Conservation (phyloP, 805 yeast species). For the Schwanniomyces polymorphus region DNA sequence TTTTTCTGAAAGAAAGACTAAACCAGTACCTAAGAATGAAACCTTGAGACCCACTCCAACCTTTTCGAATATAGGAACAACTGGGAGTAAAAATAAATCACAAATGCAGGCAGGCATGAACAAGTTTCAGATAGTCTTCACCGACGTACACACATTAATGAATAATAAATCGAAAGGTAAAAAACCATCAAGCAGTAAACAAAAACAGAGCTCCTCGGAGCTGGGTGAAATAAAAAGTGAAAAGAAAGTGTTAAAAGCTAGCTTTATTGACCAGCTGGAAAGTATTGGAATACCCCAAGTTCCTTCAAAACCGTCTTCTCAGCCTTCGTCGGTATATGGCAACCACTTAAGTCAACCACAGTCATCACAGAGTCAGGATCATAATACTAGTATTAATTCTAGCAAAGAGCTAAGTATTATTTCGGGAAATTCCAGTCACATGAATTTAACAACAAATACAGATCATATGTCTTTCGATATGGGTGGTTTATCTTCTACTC, state of each 20-base stretch:
- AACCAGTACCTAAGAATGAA: slow-evolving; percentile 2
- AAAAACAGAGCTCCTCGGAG: background rate
- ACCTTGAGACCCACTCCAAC: background rate
- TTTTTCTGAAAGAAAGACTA: slow-evolving; percentile 26
- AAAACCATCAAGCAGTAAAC: slow-evolving; percentile 1
- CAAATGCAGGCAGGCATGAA: slow-evolving; percentile 42
- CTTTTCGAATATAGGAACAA: slow-evolving; percentile 6
- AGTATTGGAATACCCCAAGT: background rate
- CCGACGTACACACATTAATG: slow-evolving; percentile 36
- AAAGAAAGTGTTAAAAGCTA: background rate
- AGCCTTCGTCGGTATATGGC: slow-evolving; percentile 1
- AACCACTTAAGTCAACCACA: slow-evolving; percentile 1
- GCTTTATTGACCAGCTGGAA: background rate
- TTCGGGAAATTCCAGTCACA: slow-evolving; percentile 24
- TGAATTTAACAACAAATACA: slow-evolving; percentile 29
- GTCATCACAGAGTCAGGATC: slow-evolving; percentile 8
- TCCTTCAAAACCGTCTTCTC: background rate
- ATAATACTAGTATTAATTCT: slow-evolving; percentile 13
- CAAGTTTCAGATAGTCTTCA: slow-evolving; percentile 47
- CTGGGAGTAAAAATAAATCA: slow-evolving; percentile 12
- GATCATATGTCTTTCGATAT: slow-evolving; percentile 44
- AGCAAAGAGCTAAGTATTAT: slow-evolving; percentile 28
- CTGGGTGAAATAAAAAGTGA: background rate
- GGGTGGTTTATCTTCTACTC: slow-evolving; percentile 37
- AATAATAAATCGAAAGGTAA: slow-evolving; percentile 16